phyloP scores from a whole-genome alignment of 176 grass and related monocot species.

The Avena sativa region DNA sequence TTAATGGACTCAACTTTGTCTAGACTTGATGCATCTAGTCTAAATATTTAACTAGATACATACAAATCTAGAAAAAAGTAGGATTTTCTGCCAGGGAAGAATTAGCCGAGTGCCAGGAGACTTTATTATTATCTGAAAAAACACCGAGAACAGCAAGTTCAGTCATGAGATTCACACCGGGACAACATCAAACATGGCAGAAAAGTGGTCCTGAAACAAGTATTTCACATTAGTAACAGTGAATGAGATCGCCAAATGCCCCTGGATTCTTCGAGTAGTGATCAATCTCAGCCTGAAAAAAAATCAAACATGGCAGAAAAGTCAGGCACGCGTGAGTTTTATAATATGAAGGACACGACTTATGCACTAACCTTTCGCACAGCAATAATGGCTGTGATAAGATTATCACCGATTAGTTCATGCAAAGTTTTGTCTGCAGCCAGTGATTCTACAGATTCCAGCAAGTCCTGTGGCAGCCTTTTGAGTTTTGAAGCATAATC shows the following conservation, averaged over 20 bases:
- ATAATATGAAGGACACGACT: neutral
- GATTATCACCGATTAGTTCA: slow-evolving; percentile 77
- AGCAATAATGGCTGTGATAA: slow-evolving; percentile 70
- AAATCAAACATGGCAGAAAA: neutral
- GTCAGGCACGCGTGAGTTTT: neutral
- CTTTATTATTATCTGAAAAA: slow-evolving; percentile 13
- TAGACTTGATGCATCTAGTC: too few species aligned
- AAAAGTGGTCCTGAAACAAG: neutral
- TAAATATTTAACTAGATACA: too few species aligned
- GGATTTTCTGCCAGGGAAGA: neutral
- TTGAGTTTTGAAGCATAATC: slow-evolving; percentile 66
- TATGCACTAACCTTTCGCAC: slow-evolving; percentile 72
- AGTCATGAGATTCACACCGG: neutral
- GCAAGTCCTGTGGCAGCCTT: slow-evolving; percentile 81
- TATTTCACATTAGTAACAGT: slow-evolving; percentile 62
- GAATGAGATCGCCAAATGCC: slow-evolving; percentile 69
- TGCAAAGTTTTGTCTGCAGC: slow-evolving; percentile 66
- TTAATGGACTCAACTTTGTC: too few species aligned
- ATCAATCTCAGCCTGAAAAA: slow-evolving; percentile 69
- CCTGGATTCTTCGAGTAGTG: slow-evolving; percentile 73
- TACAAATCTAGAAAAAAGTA: too few species aligned
- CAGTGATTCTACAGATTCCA: slow-evolving; percentile 80
- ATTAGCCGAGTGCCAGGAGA: neutral
- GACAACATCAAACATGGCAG: too few species aligned
- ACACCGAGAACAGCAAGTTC: neutral